Percentiles rank a stretch among this genome's conserved stretches.
phyloP scores from a whole-genome alignment of 1,284 basidiomycete species.

The Marasmius tenuissimus region DNA sequence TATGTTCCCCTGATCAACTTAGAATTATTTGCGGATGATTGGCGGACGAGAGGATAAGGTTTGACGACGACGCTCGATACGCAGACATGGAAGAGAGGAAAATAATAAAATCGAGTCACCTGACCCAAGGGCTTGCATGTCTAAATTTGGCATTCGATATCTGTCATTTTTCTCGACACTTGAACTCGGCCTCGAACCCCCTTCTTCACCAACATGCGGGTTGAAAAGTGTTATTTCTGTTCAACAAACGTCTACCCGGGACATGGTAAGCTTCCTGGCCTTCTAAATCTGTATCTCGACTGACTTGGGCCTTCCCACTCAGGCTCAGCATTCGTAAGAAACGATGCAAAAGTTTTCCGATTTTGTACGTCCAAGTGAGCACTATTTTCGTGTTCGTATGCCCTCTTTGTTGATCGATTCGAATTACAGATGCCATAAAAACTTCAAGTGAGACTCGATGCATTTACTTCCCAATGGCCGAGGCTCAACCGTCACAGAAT shows the following conservation, averaged over 20 bases:
- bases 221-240: slow-evolving; percentile 85
- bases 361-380: slow-evolving; percentile 95
- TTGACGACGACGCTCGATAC: too few species aligned
- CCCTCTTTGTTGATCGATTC: slow-evolving; percentile 10
- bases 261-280: slow-evolving; percentile 50
- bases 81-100: too few species aligned
- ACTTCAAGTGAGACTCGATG: slow-evolving; percentile 78
- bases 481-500: slow-evolving; percentile 57
- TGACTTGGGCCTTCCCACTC: neutral
- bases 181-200: neutral
- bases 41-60: too few species aligned
- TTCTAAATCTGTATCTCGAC: neutral
- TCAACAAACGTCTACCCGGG: slow-evolving; percentile 88
- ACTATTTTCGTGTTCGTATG: slow-evolving; percentile 8
- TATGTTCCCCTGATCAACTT: too few species aligned
- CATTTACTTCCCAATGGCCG: neutral
- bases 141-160: too few species aligned
- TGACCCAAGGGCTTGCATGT: too few species aligned
- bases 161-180: too few species aligned
- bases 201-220: slow-evolving; percentile 52
- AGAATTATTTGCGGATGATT: too few species aligned
- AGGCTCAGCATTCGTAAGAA: slow-evolving; percentile 93
- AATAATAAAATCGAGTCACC: too few species aligned
- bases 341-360: slow-evolving; percentile 95
- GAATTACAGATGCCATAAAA: slow-evolving; percentile 85